Percentiles rank a stretch among this genome's conserved stretches.
These are phyloP conservation scores for Phialophora macrospora DNA, from an alignment of 2,329 filamentous ascomycete species.

Conservation along the genomic window DNA sequence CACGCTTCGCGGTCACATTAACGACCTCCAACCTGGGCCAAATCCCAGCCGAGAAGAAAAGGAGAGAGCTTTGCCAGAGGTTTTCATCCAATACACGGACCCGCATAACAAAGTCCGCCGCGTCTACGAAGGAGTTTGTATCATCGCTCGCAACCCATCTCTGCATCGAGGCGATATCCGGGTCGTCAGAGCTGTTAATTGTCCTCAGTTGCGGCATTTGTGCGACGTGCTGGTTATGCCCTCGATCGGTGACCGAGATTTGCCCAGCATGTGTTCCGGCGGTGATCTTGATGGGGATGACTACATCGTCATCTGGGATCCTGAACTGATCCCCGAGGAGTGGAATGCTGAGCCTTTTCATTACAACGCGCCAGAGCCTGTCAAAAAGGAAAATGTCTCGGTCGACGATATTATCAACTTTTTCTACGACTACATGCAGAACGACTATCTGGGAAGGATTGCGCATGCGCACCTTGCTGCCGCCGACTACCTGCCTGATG, in stretches of 20 bases:
- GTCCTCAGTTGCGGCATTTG: slow-evolving; percentile 73
- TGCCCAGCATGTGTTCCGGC: slow-evolving; percentile 93
- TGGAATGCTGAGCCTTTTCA: slow-evolving; percentile 81
- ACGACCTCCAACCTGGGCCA: slow-evolving; percentile 47
- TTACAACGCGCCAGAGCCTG: slow-evolving; percentile 66
- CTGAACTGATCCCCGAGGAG: slow-evolving; percentile 68
- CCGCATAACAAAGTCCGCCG: slow-evolving; percentile 60
- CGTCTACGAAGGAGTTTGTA: slow-evolving; percentile 75
- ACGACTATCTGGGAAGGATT: slow-evolving; percentile 78
- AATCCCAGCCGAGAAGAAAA: slow-evolving; percentile 49
- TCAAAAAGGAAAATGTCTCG: slow-evolving; percentile 66
- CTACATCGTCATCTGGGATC: slow-evolving; percentile 92
- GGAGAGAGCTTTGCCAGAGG: slow-evolving; percentile 70
- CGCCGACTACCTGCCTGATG: slow-evolving; percentile 66
- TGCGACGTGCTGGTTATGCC: slow-evolving; percentile 88
- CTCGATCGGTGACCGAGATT: slow-evolving; percentile 77
- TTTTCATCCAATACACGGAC: slow-evolving; percentile 82
- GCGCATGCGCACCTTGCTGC: slow-evolving; percentile 80
- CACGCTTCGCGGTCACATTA: slow-evolving; percentile 72
- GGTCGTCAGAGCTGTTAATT: slow-evolving; percentile 81
- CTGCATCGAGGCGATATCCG: slow-evolving; percentile 91
- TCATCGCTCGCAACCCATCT: slow-evolving; percentile 90
- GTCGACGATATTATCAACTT: slow-evolving; percentile 78
- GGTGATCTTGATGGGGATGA: slow-evolving; percentile 96
- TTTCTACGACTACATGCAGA: slow-evolving; percentile 92